Conservation (phyloP, 164 flowering plant species). For the Stephania japonica region DNA sequence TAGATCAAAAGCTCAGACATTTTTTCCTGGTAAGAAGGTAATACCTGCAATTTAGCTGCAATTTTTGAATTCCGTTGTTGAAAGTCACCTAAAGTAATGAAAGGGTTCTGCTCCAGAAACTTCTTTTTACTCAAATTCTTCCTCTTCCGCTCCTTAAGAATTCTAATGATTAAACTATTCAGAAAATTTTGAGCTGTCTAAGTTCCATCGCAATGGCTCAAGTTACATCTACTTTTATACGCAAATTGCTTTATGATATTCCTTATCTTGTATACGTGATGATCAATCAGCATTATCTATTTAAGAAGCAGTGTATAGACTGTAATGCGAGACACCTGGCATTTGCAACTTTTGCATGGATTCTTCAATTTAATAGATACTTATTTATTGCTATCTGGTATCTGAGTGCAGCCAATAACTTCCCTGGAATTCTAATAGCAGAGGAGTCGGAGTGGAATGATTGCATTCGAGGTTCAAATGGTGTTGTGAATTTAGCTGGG, state of each 20-base stretch:
- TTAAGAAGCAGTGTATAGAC: not conserved
- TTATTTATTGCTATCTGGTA: slow-evolving; percentile 2
- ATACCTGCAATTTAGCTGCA: slow-evolving; percentile 31
- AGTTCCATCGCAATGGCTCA: not conserved
- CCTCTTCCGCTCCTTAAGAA: not conserved
- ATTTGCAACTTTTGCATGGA: not conserved
- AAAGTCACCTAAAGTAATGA: not conserved
- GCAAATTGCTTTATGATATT: not conserved
- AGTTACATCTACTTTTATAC: too few species aligned
- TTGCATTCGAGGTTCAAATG: slow-evolving; percentile 72
- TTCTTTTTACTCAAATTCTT: not conserved
- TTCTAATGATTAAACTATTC: not conserved
- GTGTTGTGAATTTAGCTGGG: slow-evolving; percentile 96
- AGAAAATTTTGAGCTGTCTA: not conserved
- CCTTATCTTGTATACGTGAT: not conserved
- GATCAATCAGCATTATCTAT: not conserved
- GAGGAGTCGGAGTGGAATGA: slow-evolving; percentile 86
- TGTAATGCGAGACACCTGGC: not conserved
- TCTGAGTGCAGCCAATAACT: slow-evolving; percentile 46
- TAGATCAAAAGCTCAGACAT: slow-evolving; percentile 60
- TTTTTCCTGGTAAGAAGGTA: slow-evolving; percentile 99
- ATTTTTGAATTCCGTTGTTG: not conserved
- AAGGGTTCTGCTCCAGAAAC: not conserved
- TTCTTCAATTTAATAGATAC: not conserved
- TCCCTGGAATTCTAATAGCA: slow-evolving; percentile 70